These are phyloP conservation scores for Eimeria mitis DNA, from an alignment of 169 alveolate species.

Conservation along the genomic window DNA sequence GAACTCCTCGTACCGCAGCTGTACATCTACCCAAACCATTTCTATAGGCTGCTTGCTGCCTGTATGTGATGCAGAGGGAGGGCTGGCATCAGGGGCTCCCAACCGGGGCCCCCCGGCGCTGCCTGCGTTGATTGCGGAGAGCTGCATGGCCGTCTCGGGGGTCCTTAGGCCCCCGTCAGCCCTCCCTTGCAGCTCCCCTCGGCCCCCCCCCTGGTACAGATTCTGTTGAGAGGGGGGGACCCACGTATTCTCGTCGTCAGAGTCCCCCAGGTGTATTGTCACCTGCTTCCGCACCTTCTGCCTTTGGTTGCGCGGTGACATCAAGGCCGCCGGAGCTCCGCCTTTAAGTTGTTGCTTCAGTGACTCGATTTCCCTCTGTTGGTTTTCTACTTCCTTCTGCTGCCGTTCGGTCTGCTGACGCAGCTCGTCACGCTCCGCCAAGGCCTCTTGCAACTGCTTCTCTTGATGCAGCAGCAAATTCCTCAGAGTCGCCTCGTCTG, in stretches of 20 bases:
- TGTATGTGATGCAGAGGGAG: constrained; percentile 32
- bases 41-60: background rate
- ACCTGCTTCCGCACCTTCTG: constrained; percentile 46
- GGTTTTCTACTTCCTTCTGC: constrained; percentile 33
- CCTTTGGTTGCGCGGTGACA: background rate
- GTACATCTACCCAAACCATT: constrained; percentile 56
- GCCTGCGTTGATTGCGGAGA: constrained; percentile 78
- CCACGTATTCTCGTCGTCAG: constrained; percentile 5
- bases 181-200: constrained; percentile 82
- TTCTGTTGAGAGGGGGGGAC: background rate
- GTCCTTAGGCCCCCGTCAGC: constrained; percentile 8
- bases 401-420: constrained; percentile 15
- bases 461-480: constrained; percentile 72
- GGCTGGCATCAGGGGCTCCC: constrained; percentile 51
- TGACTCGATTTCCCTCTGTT: constrained; percentile 34
- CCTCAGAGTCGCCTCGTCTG: constrained; percentile 60
- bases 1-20: constrained; percentile 50
- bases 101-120: constrained; percentile 38
- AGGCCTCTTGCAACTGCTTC: constrained; percentile 61
- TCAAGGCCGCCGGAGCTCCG: background rate
- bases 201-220: constrained; percentile 82
- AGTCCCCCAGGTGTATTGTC: constrained; percentile 53
- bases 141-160: constrained; percentile 50
- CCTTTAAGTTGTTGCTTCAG: background rate
- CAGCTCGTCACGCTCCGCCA: constrained; percentile 57